Base-by-base conservation (phyloP, 139 green algal species). In the Coelastrella sp. region DNA sequence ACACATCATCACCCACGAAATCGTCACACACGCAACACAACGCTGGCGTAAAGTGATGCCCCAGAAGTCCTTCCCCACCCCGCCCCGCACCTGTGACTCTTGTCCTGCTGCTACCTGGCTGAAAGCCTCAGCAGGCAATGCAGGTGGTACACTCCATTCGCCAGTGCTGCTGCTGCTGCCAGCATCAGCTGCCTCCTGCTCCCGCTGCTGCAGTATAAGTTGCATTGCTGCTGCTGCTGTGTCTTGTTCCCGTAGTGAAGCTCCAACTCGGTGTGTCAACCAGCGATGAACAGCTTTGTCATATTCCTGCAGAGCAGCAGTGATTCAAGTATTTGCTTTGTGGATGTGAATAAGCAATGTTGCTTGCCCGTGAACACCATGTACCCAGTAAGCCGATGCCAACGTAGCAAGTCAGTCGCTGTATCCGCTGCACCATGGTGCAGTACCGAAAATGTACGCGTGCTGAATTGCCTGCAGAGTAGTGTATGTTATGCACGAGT, bases 211-310 rank as follows among this genome's bases (percentile, higher is more conserved):
- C 20, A 58, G 58, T 73, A n/a, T 54, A 17, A 85, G 20, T 7
- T 66, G 16, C 79, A 73, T 66, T n/a, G 80, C 80, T 74, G 80
- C 80, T 66, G 47, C 80, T 86, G 80, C 80, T 22, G 80, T 66
- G 58, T 86, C 58, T 32, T 73, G 59, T 32, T 86, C 80, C 7
- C 57, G 58, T 5, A 32, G n/a, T n/a, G 80, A 58, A 58, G 59
- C 80, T 32, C 54, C 54, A 23, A 20, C n/a, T 17, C 80, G 58
- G 20, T 57, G n/a, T 23, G 5, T 47, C 60, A 73, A 58, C 81
- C 81, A 87, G 64, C 81, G 64, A 23, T 87, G 81, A 14, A 87
- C 61, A 16, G 81, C 81, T 10, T 64, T 19, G 32, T 87, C 64
- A 57, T 78, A 87, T 16, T 23, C 81, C 81, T 87, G 81, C 58